Conservation (phyloP, 2,329 filamentous ascomycete species). For the Myotisia sp. region DNA sequence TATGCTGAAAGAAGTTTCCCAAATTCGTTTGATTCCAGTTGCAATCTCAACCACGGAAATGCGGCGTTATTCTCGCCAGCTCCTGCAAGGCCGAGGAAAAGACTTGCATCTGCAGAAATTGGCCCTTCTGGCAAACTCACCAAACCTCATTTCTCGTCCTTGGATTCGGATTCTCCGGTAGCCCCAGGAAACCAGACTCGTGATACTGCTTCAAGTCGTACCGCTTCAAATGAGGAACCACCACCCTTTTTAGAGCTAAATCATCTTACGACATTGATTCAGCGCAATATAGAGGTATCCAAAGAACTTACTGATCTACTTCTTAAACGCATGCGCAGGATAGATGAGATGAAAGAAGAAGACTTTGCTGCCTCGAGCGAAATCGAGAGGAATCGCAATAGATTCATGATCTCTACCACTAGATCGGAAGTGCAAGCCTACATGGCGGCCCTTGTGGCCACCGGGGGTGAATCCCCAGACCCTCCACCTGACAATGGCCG, state of each 20-base stretch:
- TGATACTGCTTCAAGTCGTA: background rate
- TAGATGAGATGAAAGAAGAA: background rate
- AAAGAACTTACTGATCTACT: conserved; percentile 9
- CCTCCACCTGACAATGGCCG: conserved; percentile 8
- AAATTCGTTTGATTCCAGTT: background rate
- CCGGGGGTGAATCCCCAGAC: conserved; percentile 12
- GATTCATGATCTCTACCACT: background rate
- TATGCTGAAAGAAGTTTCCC: background rate
- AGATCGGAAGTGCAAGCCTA: no score
- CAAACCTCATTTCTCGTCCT: background rate
- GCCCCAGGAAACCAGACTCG: background rate
- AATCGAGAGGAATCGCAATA: background rate
- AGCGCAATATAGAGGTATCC: conserved; percentile 7
- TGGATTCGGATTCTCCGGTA: background rate
- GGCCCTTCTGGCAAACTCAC: background rate
- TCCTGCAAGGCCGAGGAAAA: background rate
- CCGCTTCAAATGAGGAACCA: background rate
- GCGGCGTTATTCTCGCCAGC: background rate
- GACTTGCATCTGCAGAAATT: background rate
- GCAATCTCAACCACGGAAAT: background rate
- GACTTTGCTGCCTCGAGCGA: no score
- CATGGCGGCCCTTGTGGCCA: conserved; percentile 9
- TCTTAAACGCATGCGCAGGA: background rate
- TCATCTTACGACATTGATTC: conserved; percentile 9
- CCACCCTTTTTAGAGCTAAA: conserved; percentile 4